Evolutionary conservation across 768 basidiomycete genomes (phyloP), one percentile per base, ranked within the genome.

Genomic region (Mycena haematopus): DNA sequence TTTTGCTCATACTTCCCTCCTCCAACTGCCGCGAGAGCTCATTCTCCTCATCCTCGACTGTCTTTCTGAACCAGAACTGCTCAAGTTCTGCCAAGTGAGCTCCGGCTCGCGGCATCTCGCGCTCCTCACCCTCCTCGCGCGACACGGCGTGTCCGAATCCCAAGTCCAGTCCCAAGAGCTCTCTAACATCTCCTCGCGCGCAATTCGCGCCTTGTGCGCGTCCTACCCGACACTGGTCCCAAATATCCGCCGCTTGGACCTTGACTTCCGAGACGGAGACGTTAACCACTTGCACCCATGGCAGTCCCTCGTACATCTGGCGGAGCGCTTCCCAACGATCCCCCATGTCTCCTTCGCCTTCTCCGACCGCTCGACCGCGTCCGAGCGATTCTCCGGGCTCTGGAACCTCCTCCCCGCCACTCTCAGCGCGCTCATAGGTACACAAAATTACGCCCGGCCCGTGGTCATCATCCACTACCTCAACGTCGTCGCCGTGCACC

Each of bases 81-180:
- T 53, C 6, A 57, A 11, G 13, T 22, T 63, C 14, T 57, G 49
- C 22, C 22, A 57, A 63, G 61, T 63, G 13, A 63, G 56, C 56
- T 57, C 56, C 25, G 24, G 35, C 14, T 35, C 51, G 15, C 42
- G 38, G 27, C 31, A 57, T 6, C 42, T 63, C 31, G 56, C 61
- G n/a, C 61, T 63, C 45, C 35, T 44, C 25, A 52, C 42, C 17
- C 50, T 63, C 15, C 56, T 63, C 25, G 56, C 56, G 35, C 61
- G 50, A 24, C 25, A 57, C 51, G 56, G 56, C 25, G 21, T 63
- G 22, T 52, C 61, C 0, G 50, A 52, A 47, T 22, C 56, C 3
- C 50, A 63, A 40, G 27, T 57, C 10, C 55, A 57, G n/a, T 35
- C 61, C 25, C 56, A 52, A 50, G 40, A 56, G 51, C 55, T 63